Base-by-base conservation (phyloP, 805 yeast genomes). In the Peterozyma toletana region DNA sequence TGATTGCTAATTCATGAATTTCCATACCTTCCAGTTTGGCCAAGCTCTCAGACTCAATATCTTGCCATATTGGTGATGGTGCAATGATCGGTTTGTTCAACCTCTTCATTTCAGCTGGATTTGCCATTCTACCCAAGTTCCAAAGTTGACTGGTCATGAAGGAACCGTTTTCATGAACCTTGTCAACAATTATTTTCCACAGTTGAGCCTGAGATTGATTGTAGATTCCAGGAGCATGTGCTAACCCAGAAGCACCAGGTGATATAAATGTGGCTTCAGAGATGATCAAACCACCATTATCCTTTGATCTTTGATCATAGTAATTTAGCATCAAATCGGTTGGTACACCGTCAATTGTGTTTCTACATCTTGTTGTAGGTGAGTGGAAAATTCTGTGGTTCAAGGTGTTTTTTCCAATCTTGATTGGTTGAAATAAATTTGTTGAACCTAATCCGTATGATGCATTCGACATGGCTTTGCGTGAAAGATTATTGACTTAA, bases 201-300 rank as follows among this genome's bases (percentile, higher is more conserved):
- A 60, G 60, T 6, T 43, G 39, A 1, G 77, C 78, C 39, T 73
- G 77, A 16, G 56, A 64, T 45, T 75, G 78, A 33, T 53, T 63
- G 68, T 68, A 74, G 27, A 77, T 47, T 1, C 79, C 80, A 30
- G 70, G 50, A 46, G 63, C 67, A 45, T 58, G 63, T 60, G 38
- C 68, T 57, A 38, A 5, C 33, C 49, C 46, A 30, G 60, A 49
- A 10, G 56, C 40, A 33, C 42, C 43, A n/a, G 35, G 38, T 6
- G 42, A 45, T 14, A 41, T 35, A 30, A 37, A 39, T 7, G 48
- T 40, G 11, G 39, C 42, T 36, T 41, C 44, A 5, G 40, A 62
- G 50, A 75, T 67, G 16, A 77, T 48, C 47, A 79, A 56, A 10
- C 80, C 64, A 14, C 83, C 83, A 9, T 71, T 68, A 41, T 55